Base-by-base conservation (phyloP, 2,329 filamentous ascomycete genomes). In the Rachicladosporium sp. region DNA sequence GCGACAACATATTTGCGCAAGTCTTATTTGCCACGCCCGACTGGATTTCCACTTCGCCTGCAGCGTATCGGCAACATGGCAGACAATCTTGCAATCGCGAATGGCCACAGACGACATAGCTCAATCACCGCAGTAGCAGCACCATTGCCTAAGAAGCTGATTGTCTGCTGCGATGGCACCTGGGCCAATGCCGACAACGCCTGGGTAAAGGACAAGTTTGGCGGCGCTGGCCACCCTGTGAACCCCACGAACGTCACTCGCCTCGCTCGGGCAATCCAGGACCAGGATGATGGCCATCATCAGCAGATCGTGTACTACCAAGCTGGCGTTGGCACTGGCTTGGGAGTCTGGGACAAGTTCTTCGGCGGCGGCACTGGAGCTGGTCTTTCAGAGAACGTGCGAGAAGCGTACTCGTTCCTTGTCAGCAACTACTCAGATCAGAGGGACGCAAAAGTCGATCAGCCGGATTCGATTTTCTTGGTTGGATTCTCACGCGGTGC, bases 401-500 rank as follows among this genome's bases (percentile, higher is more conserved):
- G 74, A 9, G 75, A 78, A 53, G 71, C 74, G 1, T 80, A 80
- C 50, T 65, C 69, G 4, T 80, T 78, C 50, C 60, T 79, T 2
- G 76, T 73, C 40, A 68, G 71, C 48, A 80, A 79, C 56, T 78
- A 78, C 49, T 45, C 52, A 6, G 48, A 52, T 10, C 47, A 55
- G 12, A 48, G 54, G 31, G 31, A 33, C 10, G 35, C 35, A n/a
- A 34, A 46, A 11, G 43, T 53, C 15, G 50, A 51, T 37, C 40
- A 48, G 3, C 51, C 50, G 3, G 66, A 67, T 36, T 62, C 63
- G 8, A 65, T 68, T 32, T 68, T 62, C 49, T 46, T 68, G 3
- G 55, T 67, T 29, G 66, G 66, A 2, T 67, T 67, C 47, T 65
- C 62, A 4, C 54, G 66, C 31, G 65, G 65, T n/a, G 60, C 65